Conservation (phyloP, 495 filamentous ascomycete genomes). For the Acidiella bohemica region DNA sequence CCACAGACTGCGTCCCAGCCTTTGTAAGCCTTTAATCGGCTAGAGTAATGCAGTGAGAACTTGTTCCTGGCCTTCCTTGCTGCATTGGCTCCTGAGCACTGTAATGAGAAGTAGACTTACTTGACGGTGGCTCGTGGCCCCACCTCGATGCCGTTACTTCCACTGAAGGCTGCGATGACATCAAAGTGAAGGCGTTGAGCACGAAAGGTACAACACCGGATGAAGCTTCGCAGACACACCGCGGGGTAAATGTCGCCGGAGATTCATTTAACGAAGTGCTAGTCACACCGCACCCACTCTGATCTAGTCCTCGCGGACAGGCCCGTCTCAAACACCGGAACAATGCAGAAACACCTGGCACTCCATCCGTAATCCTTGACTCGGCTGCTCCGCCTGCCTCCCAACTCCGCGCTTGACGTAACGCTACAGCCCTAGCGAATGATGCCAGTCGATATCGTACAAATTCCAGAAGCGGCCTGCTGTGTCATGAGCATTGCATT, state of each 20-base stretch:
- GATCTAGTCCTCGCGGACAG: conserved; percentile 15
- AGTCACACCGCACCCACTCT: not conserved
- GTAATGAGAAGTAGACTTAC: too few relatives aligned
- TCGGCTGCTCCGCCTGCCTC: not conserved
- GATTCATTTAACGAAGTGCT: not conserved
- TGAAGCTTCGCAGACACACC: too few relatives aligned
- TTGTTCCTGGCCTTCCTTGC: too few relatives aligned
- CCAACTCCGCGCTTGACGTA: conserved; percentile 16
- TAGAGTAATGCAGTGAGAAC: too few relatives aligned
- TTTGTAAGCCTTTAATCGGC: too few relatives aligned
- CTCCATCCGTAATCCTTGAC: not conserved
- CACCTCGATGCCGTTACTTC: not conserved
- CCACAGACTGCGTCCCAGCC: too few relatives aligned
- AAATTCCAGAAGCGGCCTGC: not conserved
- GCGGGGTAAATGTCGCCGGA: not conserved
- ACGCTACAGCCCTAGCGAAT: not conserved
- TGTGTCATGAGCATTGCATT: not conserved
- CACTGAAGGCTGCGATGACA: not conserved
- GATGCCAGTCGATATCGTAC: not conserved
- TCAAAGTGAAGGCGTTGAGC: not conserved
- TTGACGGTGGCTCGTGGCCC: not conserved
- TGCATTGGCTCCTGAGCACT: too few relatives aligned
- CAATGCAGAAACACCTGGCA: not conserved
- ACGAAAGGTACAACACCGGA: too few relatives aligned
- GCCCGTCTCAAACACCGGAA: not conserved